Evolutionary conservation across 2,329 filamentous ascomycete species (phyloP).

Genomic region (Penicillium oxalicum): DNA sequence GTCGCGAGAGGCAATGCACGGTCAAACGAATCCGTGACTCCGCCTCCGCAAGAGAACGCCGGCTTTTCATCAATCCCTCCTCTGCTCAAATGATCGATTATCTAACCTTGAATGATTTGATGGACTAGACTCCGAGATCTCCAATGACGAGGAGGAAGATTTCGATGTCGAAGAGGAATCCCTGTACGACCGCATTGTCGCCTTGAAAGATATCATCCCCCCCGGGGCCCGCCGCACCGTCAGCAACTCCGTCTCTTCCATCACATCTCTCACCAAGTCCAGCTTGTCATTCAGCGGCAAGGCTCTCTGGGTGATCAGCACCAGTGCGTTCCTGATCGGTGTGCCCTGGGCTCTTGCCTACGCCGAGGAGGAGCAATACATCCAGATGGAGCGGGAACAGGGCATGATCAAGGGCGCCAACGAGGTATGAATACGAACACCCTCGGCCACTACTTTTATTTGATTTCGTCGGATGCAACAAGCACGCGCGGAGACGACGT

Average conservation of each 20-base stretch:
- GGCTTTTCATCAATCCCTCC: too few species aligned
- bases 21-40: too few species aligned
- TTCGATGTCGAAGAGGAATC: conserved; percentile 54
- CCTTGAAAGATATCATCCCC: conserved; percentile 70
- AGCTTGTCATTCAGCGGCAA: conserved; percentile 66
- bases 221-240: conserved; percentile 65
- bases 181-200: conserved; percentile 63
- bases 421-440: conserved; percentile 53
- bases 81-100: not conserved
- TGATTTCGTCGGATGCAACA: too few species aligned
- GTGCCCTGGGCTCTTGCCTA: conserved; percentile 91
- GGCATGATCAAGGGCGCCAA: conserved; percentile 88
- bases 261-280: conserved; percentile 42
- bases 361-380: conserved; percentile 90
- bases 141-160: conserved; percentile 64
- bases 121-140: conserved; percentile 70
- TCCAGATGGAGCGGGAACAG: conserved; percentile 97
- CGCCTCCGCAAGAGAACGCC: too few species aligned
- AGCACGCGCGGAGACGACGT: too few species aligned
- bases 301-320: conserved; percentile 84
- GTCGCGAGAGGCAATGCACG: too few species aligned
- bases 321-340: conserved; percentile 79
- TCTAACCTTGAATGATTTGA: conserved; percentile 4
- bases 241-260: conserved; percentile 49
- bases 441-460: not conserved